Evolutionary conservation across 441 rosid species (phyloP), one percentile per base, ranked within the genome.

Genomic region (Syzygium syzygioides): DNA sequence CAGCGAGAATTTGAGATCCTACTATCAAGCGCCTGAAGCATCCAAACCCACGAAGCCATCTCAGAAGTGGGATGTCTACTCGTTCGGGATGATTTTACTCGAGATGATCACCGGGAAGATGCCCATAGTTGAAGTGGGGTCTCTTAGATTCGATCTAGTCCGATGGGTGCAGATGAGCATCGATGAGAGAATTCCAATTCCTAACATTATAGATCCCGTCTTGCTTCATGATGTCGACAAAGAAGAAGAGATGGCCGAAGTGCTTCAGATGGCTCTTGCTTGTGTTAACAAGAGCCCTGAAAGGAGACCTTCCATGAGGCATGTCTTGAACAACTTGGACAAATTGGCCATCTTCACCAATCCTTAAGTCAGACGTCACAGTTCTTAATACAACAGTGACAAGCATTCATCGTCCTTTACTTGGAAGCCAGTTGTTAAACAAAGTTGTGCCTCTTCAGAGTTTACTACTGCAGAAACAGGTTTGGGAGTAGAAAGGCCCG

Each of bases 61-160:
- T 55, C 96, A 95, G 90, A 95, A 94, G 88, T 94, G 97, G 95
- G 97, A 95, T 86, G 92, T 95, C 56, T 93, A 94, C 91, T 94
- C 96, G 26, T 95, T 91, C 32, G 96, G 97, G 88, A 90, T 94
- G 90, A 90, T 93, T 4, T 80, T 94, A 85, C 93, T 94, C 14
- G 97, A 95, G 90, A 86, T 93, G 88, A 88, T 94, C 64, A 90
- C 96, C 8, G 95, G 95, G 6, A 95, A 93, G 92, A 90, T 90
- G 64, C 96, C 96, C 55, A 90, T 90, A 83, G 26, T 90, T 79
- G 92, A 93, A 87, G 86, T 83, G 23, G 91, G 93, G 48, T 80
- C 90, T 54, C 76, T 57, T 14, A 93, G 92, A 66, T 89, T 91
- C 55, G 92, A 93, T 90, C 92, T 94, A 66, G 91, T 92, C 85